A percentile compares a stretch with the other conserved stretches of the same genome.
Conservation (phyloP, 176 grass and related monocot species). For the Avena insularis region DNA sequence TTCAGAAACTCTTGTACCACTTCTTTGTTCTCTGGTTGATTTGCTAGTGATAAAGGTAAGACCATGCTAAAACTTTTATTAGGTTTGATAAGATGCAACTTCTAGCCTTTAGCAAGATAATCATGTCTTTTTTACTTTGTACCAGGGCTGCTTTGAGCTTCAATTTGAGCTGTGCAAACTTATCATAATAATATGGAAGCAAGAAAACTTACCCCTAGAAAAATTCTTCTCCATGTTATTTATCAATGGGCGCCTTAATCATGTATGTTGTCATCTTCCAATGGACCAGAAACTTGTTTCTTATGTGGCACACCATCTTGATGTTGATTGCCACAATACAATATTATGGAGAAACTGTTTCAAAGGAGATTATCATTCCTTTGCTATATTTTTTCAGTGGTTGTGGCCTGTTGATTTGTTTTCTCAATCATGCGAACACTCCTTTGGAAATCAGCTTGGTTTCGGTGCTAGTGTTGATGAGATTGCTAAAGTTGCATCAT, state of each 20-base stretch:
- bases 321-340: constrained; percentile 47
- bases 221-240: constrained; percentile 66
- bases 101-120: constrained; percentile 41
- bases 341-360: constrained; percentile 78
- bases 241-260: constrained; percentile 65
- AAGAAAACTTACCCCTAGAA: constrained; percentile 62
- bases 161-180: constrained; percentile 79
- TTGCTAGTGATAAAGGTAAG: constrained; percentile 79
- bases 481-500: constrained; percentile 57
- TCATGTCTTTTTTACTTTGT: constrained; percentile 34
- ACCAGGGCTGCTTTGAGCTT: constrained; percentile 76
- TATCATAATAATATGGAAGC: constrained; percentile 63
- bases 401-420: constrained; percentile 52
- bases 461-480: constrained; percentile 52
- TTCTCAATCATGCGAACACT: constrained; percentile 45
- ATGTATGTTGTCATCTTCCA: constrained; percentile 71
- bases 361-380: constrained; percentile 52
- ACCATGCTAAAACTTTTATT: background rate
- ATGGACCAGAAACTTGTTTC: constrained; percentile 66
- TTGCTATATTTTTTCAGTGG: constrained; percentile 70
- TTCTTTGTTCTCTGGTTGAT: constrained; percentile 87
- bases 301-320: constrained; percentile 51
- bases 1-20: constrained; percentile 52
- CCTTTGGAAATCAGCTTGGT: constrained; percentile 42
- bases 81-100: constrained; percentile 16